A percentile compares a stretch with the other conserved stretches of the same genome.
Conservation (phyloP, 495 filamentous ascomycete species). For the Penicillium parvum region DNA sequence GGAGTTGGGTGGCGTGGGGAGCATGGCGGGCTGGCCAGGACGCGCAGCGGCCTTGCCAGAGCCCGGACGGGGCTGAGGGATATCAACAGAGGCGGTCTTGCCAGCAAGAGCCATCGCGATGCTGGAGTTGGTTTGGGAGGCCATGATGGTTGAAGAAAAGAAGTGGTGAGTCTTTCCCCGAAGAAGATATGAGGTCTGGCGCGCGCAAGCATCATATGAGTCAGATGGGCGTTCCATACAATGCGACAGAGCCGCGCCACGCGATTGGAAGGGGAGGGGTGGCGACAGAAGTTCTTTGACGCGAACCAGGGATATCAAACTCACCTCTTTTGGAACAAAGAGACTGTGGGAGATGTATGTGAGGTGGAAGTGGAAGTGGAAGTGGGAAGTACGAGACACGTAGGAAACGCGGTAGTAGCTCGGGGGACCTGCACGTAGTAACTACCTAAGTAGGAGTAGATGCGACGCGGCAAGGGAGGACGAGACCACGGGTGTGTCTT, state of each 20-base stretch:
- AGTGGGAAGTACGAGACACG: not conserved
- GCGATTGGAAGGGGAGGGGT: slow-evolving; percentile 14
- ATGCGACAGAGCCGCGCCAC: slow-evolving; percentile 18
- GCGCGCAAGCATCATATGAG: slow-evolving; percentile 22
- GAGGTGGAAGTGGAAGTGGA: slow-evolving; percentile 1
- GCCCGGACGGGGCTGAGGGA: slow-evolving; percentile 62
- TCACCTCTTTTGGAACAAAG: slow-evolving; percentile 23
- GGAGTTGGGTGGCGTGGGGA: slow-evolving; percentile 93
- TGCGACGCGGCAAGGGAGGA: slow-evolving; percentile 26
- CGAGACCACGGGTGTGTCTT: too few species aligned
- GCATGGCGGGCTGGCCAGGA: slow-evolving; percentile 51
- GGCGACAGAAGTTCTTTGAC: slow-evolving; percentile 11
- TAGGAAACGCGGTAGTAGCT: slow-evolving; percentile 1
- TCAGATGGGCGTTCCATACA: slow-evolving; percentile 24
- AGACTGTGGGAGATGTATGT: slow-evolving; percentile 5
- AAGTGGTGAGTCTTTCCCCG: slow-evolving; percentile 1
- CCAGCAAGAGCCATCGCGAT: slow-evolving; percentile 61
- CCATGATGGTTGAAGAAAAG: slow-evolving; percentile 35
- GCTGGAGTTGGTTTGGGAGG: slow-evolving; percentile 50
- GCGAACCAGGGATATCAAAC: slow-evolving; percentile 6
- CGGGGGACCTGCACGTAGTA: too few species aligned
- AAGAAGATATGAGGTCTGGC: slow-evolving; percentile 9
- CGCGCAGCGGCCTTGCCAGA: slow-evolving; percentile 54
- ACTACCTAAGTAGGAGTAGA: slow-evolving; percentile 13
- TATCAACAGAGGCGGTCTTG: slow-evolving; percentile 63